phyloP scores from a whole-genome alignment of 2,329 filamentous ascomycete genomes.

The Ophiostoma sp. region DNA sequence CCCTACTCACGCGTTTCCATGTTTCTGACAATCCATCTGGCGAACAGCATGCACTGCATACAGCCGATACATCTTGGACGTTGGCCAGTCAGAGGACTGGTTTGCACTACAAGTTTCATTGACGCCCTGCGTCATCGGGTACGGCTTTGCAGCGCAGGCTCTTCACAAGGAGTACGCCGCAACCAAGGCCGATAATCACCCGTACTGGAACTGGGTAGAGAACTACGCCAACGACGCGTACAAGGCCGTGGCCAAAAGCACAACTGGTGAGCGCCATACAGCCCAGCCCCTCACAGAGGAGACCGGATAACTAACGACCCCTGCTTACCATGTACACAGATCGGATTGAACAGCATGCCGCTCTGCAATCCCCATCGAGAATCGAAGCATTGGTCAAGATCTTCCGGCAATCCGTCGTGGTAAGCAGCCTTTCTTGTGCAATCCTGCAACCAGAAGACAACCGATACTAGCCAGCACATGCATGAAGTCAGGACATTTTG shows the following conservation, averaged over 20 bases:
- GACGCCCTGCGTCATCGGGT: constrained; percentile 84
- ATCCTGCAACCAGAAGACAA: too few relatives aligned
- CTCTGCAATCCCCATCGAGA: constrained; percentile 64
- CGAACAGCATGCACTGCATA: constrained; percentile 40
- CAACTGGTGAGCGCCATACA: constrained; percentile 49
- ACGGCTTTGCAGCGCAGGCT: constrained; percentile 70
- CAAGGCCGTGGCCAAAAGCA: constrained; percentile 61
- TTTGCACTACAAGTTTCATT: constrained; percentile 78
- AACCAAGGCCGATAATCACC: constrained; percentile 60
- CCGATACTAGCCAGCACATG: too few relatives aligned
- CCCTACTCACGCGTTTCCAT: too few relatives aligned
- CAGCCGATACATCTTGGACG: constrained; percentile 61
- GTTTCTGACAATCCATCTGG: too few relatives aligned
- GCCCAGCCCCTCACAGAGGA: not conserved
- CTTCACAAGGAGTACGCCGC: constrained; percentile 54
- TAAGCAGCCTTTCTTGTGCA: constrained; percentile 36
- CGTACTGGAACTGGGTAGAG: constrained; percentile 86
- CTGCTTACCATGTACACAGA: constrained; percentile 35
- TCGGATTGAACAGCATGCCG: constrained; percentile 62
- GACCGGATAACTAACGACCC: not conserved
- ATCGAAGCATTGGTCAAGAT: constrained; percentile 79
- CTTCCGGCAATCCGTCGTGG: constrained; percentile 82
- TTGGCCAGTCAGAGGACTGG: constrained; percentile 83
- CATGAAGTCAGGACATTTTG: too few relatives aligned
- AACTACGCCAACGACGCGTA: constrained; percentile 84